These are phyloP conservation scores for Rhodamnia rubescens DNA, from an alignment of 345 rosid species.

Conservation along the genomic window DNA sequence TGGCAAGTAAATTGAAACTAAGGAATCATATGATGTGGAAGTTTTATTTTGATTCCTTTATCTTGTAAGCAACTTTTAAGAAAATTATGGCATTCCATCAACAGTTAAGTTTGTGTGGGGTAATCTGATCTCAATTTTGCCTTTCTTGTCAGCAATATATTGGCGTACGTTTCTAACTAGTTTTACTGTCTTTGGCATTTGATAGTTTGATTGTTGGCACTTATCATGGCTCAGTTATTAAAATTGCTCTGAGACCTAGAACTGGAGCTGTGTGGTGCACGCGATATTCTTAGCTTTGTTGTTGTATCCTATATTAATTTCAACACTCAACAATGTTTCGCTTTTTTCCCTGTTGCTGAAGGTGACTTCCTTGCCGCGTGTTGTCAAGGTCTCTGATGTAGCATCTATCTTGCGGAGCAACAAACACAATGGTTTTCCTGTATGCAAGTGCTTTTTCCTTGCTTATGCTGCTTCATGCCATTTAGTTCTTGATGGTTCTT, in stretches of 20 bases:
- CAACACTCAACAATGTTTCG: background rate
- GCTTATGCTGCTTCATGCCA: conserved; percentile 7
- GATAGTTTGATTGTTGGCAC: background rate
- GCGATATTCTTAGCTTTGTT: background rate
- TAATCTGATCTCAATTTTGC: background rate
- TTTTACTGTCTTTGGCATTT: background rate
- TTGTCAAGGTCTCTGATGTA: conserved; percentile 79
- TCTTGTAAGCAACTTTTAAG: background rate
- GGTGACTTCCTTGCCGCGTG: conserved; percentile 85
- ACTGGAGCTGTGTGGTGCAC: background rate
- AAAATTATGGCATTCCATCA: background rate
- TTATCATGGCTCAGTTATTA: background rate
- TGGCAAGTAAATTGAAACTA: background rate
- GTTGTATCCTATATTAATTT: background rate
- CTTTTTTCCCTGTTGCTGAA: conserved; percentile 13
- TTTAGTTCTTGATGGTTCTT: background rate
- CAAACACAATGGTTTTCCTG: conserved; percentile 92
- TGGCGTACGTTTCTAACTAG: background rate
- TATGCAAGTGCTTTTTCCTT: conserved; percentile 2
- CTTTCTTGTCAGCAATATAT: background rate
- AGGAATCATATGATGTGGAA: background rate
- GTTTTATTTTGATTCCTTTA: background rate
- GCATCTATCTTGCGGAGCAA: conserved; percentile 73
- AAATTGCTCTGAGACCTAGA: background rate
- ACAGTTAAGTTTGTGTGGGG: background rate